Conservation (phyloP, 805 yeast genomes). For the Metschnikowia arizonensis region DNA sequence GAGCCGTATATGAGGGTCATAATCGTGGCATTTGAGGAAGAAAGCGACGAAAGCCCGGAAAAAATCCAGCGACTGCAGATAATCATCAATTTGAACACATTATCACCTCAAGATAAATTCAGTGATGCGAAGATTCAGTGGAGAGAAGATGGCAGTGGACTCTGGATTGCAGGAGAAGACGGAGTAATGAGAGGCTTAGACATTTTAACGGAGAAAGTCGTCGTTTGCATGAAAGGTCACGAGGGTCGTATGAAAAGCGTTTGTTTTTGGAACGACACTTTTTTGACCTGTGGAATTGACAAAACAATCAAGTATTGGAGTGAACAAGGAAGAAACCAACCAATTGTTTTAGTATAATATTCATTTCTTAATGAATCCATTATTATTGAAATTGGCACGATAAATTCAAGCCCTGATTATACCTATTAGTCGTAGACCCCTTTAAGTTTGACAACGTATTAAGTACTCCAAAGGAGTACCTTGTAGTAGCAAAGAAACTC, state of each 20-base stretch:
- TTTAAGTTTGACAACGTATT: no score
- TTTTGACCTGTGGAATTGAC: conserved; percentile 50
- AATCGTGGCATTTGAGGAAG: conserved; percentile 44
- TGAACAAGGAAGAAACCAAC: no score
- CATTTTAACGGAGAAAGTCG: conserved; percentile 34
- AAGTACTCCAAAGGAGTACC: no score
- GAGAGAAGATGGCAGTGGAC: conserved; percentile 43
- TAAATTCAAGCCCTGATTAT: no score
- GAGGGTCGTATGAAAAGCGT: conserved; percentile 48
- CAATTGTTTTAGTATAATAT: no score
- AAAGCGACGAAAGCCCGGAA: conserved; percentile 4
- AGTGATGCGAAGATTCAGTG: conserved; percentile 48
- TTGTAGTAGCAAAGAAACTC: no score
- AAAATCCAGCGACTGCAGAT: conserved; percentile 26
- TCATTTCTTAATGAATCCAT: no score
- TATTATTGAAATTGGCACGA: no score
- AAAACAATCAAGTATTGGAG: conserved; percentile 10
- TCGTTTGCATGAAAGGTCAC: conserved; percentile 33
- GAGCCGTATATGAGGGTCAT: conserved; percentile 72
- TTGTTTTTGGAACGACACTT: conserved; percentile 29
- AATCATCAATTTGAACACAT: conserved; percentile 35
- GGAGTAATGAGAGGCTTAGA: conserved; percentile 62
- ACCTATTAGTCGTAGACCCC: no score
- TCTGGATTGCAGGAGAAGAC: conserved; percentile 70
- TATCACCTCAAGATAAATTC: conserved; percentile 67